A percentile compares a stretch with the other conserved stretches of the same genome.
Conservation (phyloP, 495 filamentous ascomycete species). For the Sporormia fimetaria region DNA sequence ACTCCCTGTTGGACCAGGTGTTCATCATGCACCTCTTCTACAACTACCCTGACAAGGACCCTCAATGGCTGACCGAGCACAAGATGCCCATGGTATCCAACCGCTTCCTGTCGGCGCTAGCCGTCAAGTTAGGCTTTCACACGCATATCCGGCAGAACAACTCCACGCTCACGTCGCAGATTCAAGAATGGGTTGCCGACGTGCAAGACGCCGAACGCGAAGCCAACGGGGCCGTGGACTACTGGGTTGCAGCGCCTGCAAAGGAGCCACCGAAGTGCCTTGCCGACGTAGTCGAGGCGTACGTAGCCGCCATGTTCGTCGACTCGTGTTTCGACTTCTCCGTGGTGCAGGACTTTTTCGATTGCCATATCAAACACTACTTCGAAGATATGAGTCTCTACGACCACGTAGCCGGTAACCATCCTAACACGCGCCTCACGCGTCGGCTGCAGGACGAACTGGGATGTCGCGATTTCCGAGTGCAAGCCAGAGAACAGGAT, state of each 20-base stretch:
- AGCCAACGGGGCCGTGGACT: slow-evolving; percentile 53
- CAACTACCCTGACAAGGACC: slow-evolving; percentile 65
- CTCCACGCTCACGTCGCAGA: slow-evolving; percentile 46
- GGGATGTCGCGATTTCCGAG: slow-evolving; percentile 44
- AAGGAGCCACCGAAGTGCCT: slow-evolving; percentile 72
- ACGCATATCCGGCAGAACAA: slow-evolving; percentile 56
- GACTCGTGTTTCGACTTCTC: slow-evolving; percentile 74
- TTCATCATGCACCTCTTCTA: slow-evolving; percentile 72
- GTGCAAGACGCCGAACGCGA: slow-evolving; percentile 46
- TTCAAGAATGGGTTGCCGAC: slow-evolving; percentile 58
- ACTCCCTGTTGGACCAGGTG: slow-evolving; percentile 79
- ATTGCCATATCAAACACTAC: slow-evolving; percentile 55
- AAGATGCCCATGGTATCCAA: slow-evolving; percentile 99
- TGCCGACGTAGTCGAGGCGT: slow-evolving; percentile 81
- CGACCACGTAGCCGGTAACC: slow-evolving; percentile 78
- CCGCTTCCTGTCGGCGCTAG: slow-evolving; percentile 77
- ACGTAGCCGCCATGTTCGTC: slow-evolving; percentile 82
- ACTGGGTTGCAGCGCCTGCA: slow-evolving; percentile 54
- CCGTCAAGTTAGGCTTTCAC: slow-evolving; percentile 66
- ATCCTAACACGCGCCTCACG: slow-evolving; percentile 57
- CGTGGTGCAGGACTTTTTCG: slow-evolving; percentile 66
- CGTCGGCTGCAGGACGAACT: slow-evolving; percentile 40
- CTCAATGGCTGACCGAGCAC: slow-evolving; percentile 97
- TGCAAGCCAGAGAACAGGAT: slow-evolving; percentile 43
- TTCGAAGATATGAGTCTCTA: slow-evolving; percentile 86